Base-by-base conservation (phyloP, 345 rosid species). In the Anastatica hierochuntica region DNA sequence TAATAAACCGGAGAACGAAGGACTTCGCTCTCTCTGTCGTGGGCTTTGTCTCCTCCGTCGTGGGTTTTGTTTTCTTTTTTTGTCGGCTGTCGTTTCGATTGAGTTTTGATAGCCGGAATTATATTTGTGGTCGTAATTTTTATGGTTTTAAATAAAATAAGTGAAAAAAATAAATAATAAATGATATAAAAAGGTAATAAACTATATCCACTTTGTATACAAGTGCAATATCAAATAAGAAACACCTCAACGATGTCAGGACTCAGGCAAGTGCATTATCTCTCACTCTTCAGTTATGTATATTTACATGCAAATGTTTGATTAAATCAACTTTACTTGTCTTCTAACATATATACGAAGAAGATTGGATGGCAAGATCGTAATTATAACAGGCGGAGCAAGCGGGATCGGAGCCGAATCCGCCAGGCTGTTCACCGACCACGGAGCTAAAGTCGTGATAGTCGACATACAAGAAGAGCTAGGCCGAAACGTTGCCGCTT, bases 331-430 rank as follows among this genome's bases (percentile, higher is more conserved):
- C n/a, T 7, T 16, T 11, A 5, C 4, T 45, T 9, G n/a, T 26
- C 8, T 21, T n/a, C n/a, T n/a, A n/a, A n/a, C n/a, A n/a, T 21
- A 21, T 21, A 35, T 35, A 11, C 14, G 18, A 21, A 43, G 46
- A 39, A 88, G 90, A 72, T 54, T 90, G 65, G 85, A 77, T 18
- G 98, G 94, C 16, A 90, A 90, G 62, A 83, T 90, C 43, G 98
- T 76, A 8, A 68, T 90, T 24, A 70, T 90, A 52, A 87, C 95
- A 7, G 96, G 98, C 1, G 89, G 74, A 18, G 95, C 96, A 3
- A 87, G 95, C 11, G 96, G 96, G 20, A 84, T 86, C 18, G 97
- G 97, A 8, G 94, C 80, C 34, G 84, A 72, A 49, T 67, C 92
- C 2, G 82, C 65, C 34, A 72, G 72, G 61, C 24, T 90, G 10